These are phyloP conservation scores for Petunia axillaris DNA, from an alignment of 257 asterid species.

Conservation along the genomic window DNA sequence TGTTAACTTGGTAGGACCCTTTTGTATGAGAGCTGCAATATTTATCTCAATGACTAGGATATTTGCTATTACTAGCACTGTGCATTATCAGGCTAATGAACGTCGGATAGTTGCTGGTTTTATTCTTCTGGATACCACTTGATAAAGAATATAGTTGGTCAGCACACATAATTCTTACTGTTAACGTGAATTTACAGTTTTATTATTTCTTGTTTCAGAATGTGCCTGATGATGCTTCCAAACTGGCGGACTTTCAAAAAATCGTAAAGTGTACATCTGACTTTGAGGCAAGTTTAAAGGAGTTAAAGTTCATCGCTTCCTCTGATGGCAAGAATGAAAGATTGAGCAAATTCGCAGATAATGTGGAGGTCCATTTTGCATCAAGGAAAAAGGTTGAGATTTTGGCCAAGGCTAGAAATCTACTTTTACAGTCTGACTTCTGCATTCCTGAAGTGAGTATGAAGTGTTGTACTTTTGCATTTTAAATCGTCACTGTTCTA, in stretches of 20 bases:
- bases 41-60: too few species aligned
- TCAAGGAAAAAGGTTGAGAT: conserved; percentile 85
- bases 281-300: conserved; percentile 75
- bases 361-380: conserved; percentile 95
- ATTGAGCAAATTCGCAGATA: conserved; percentile 77
- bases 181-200: conserved; percentile 9
- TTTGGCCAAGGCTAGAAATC: conserved; percentile 78
- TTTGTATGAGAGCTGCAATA: too few species aligned
- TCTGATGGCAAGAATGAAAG: conserved; percentile 73
- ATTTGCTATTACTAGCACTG: neutral
- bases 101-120: neutral
- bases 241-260: conserved; percentile 87
- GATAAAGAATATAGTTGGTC: neutral
- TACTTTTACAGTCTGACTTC: conserved; percentile 77
- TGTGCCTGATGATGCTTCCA: conserved; percentile 96
- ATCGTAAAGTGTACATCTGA: conserved; percentile 70
- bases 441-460: conserved; percentile 75
- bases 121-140: conserved; percentile 11
- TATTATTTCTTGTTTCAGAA: conserved; percentile 54
- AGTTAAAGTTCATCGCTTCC: conserved; percentile 72
- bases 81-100: neutral
- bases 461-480: conserved; percentile 18
- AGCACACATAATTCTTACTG: neutral
- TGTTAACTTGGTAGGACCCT: neutral
- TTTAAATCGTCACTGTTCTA: conserved; percentile 21